These are phyloP conservation scores for Syncephalastrum racemosum DNA, from an alignment of 371 early-diverging fungal genomes.

Conservation along the genomic window DNA sequence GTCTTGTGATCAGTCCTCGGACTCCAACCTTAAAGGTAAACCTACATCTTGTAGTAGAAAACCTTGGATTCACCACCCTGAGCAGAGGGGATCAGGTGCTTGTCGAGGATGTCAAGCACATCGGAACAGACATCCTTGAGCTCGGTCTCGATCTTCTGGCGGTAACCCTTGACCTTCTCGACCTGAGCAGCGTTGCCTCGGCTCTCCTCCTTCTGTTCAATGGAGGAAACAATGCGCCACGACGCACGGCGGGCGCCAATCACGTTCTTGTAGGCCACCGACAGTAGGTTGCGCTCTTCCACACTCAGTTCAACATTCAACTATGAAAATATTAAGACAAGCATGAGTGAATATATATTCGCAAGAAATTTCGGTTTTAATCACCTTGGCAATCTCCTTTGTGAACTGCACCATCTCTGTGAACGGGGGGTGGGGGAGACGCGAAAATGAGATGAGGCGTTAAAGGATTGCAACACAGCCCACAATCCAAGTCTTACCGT, in stretches of 20 bases:
- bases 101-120: slow-evolving; percentile 89
- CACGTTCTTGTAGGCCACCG: slow-evolving; percentile 99
- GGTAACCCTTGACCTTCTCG: slow-evolving; percentile 87
- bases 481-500: slow-evolving; percentile 40
- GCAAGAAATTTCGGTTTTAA: too few species aligned
- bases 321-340: slow-evolving; percentile 13
- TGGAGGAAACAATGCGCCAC: slow-evolving; percentile 99
- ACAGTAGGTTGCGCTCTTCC: slow-evolving; percentile 98
- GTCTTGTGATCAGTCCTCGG: slow-evolving; percentile 4
- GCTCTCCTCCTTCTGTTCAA: slow-evolving; percentile 96
- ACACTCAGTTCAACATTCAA: slow-evolving; percentile 81
- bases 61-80: slow-evolving; percentile 94
- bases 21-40: slow-evolving; percentile 6
- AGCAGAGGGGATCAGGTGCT: slow-evolving; percentile 85
- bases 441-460: too few species aligned
- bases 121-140: slow-evolving; percentile 95
- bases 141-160: slow-evolving; percentile 91
- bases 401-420: slow-evolving; percentile 95
- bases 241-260: slow-evolving; percentile 99
- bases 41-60: slow-evolving; percentile 99
- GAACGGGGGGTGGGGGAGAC: slow-evolving; percentile 2
- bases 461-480: neutral
- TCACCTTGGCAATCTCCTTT: slow-evolving; percentile 80
- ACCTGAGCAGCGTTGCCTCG: slow-evolving; percentile 88
- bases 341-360: neutral